Evolutionary conservation across 2,329 filamentous ascomycete species (phyloP), one percentile per base, ranked within the genome.

Genomic region (Lachnellula cervina): DNA sequence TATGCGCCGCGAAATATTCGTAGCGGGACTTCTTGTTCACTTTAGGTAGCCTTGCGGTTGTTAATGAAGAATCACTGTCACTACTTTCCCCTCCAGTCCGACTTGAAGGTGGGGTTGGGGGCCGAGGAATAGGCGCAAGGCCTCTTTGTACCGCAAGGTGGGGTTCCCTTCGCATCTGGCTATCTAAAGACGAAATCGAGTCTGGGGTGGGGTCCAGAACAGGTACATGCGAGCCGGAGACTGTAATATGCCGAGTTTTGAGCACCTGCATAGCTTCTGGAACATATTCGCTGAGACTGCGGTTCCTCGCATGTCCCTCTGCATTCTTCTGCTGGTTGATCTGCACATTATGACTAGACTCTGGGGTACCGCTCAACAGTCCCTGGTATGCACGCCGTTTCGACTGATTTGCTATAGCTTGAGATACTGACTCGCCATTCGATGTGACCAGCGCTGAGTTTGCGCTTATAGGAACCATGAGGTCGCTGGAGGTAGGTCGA

Each of bases 281-380:
- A 0, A 84, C 80, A 71, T 96, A 96, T 62, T 97, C 92, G 74
- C 91, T 96, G 25, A 94, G 76, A 71, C 92, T 97, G 64, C 92
- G 81, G 70, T 94, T 91, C 57, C 89, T 82, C 13, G 77, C 76
- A 70, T 90, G 88, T 14, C 64, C 63, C 56, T 67, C 62, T 13
- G 54, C 58, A 48, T 60, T 60, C 55, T 68, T 69, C 32, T 68
- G 62, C 44, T 61, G 59, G 32, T 61, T 64, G 11, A 57, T 59
- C 52, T 65, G 55, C 2, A 58, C 38, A 52, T 54, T 61, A 9
- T 25, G 48, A 4, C 51, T 59, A 19, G 62, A 59, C 11, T 67
- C 65, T 14, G 38, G 59, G 13, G 51, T 55, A 57, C 56, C 65
- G 46, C 58, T 60, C 19, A 60, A 55, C 16, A 83, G 71, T 13